phyloP scores from a whole-genome alignment of 306 rosid genomes.

The Sphenostylis stenocarpa region DNA sequence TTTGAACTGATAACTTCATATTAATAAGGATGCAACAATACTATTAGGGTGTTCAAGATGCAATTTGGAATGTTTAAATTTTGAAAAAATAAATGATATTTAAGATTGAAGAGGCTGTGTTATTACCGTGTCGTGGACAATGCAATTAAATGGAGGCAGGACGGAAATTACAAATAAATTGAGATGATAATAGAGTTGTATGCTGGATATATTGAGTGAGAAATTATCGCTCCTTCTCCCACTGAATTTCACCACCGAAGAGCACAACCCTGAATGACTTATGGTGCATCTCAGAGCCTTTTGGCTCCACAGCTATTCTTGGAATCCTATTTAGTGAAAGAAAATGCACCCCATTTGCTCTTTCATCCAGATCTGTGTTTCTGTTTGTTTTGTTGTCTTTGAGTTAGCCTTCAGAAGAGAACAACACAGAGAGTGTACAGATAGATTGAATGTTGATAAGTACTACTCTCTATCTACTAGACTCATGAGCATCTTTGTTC shows the following conservation, averaged over 20 bases:
- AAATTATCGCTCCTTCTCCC: conserved; percentile 66
- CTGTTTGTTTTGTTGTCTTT: neutral
- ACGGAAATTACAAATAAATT: neutral
- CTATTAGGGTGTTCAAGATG: neutral
- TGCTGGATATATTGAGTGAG: neutral
- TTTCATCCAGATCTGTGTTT: neutral
- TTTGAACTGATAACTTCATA: too few species aligned
- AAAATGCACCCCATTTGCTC: neutral
- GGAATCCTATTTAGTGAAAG: neutral
- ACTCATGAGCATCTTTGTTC: neutral
- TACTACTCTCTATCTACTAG: neutral
- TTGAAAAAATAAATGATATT: neutral
- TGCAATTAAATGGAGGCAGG: neutral
- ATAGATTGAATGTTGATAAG: neutral
- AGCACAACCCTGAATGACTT: conserved; percentile 23
- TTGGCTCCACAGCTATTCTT: conserved; percentile 17
- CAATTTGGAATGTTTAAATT: neutral
- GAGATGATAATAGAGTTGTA: neutral
- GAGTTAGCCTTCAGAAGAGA: neutral
- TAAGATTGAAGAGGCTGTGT: neutral
- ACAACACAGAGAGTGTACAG: neutral
- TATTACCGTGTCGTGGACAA: neutral
- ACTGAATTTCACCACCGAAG: conserved; percentile 46
- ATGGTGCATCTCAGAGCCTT: conserved; percentile 51
- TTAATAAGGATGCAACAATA: neutral